Evolutionary conservation across 2,329 filamentous ascomycete genomes (phyloP), one percentile per base, ranked within the genome.

Genomic region (Didymella pomorum): DNA sequence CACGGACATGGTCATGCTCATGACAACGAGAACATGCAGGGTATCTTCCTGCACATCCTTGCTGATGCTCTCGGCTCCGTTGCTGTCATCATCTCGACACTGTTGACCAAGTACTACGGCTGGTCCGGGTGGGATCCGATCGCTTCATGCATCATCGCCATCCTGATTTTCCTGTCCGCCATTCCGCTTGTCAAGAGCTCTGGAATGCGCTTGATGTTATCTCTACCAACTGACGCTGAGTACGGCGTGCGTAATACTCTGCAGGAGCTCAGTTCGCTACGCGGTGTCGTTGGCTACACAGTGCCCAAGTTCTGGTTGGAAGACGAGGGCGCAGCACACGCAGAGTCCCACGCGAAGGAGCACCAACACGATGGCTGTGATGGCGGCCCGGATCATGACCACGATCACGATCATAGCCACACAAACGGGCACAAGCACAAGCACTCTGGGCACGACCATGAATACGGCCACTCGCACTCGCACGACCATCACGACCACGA

Each of bases 1-100:
- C 75, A 80, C 47, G 58, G 55, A 2, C 71, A 73, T 43, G 69
- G 65, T 20, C 83, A 87, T 66, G 79, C 80, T n/a, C 90, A 93
- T 70, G 90, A 92, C 61, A 97, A 97, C 75, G 95, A 99, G 70
- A 99, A 99, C 73, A 97, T 99, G 93, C 87, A 95, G 68, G 95
- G 95, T 12, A 98, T 99, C 65, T 99, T 96, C 77, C 82, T 99
- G 20, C 95, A 99, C 72, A 91, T 99, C 49, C 83, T 98, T 26
- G 95, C 95, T 6, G 95, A 99, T 74, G 96, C 95, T 0, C 87
- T 98, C 28, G 95, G 95, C 25, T 97, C 93, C 53, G 90, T 93
- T 1, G 95, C 95, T 1, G 95, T 99, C 46, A 97, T 99, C 61
- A 87, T 93, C 31, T 97, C 93, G 8, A 99, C 95, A 0, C 81